Conservation (phyloP, 2,329 filamentous ascomycete species). For the Calycina herbarum region DNA sequence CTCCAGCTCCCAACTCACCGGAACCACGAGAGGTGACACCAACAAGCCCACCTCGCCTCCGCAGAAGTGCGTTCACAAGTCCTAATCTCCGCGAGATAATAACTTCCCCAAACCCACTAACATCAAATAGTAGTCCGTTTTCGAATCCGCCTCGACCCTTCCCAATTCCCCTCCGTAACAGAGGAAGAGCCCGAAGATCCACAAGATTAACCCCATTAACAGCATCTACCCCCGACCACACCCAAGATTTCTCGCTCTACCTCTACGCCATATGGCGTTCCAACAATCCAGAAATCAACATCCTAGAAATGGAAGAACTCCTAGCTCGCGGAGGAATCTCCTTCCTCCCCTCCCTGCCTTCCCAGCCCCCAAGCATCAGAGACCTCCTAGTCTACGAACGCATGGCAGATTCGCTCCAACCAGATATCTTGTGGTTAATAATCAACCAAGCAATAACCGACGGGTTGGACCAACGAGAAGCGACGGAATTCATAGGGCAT, state of each 20-base stretch:
- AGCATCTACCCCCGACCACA: neutral
- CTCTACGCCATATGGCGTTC: neutral
- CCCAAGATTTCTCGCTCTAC: neutral
- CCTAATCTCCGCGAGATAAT: neutral
- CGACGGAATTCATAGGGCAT: neutral
- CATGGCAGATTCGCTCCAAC: neutral
- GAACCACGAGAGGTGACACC: neutral
- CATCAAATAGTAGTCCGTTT: slow-evolving; percentile 6
- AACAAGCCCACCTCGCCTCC: neutral
- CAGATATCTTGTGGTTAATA: neutral
- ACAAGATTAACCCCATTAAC: neutral
- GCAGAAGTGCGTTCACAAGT: neutral
- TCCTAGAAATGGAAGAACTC: neutral
- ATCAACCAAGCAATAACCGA: neutral
- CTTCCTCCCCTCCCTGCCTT: neutral
- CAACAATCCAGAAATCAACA: neutral
- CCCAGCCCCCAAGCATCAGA: neutral
- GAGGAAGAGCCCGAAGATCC: neutral
- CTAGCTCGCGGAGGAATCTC: neutral
- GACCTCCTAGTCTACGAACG: neutral
- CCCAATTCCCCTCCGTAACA: neutral
- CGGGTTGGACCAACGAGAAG: neutral
- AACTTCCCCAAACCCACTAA: neutral
- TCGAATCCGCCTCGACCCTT: neutral
- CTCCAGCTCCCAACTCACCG: neutral